phyloP scores from a whole-genome alignment of 495 filamentous ascomycete species.

The Aspergillus hancockii region DNA sequence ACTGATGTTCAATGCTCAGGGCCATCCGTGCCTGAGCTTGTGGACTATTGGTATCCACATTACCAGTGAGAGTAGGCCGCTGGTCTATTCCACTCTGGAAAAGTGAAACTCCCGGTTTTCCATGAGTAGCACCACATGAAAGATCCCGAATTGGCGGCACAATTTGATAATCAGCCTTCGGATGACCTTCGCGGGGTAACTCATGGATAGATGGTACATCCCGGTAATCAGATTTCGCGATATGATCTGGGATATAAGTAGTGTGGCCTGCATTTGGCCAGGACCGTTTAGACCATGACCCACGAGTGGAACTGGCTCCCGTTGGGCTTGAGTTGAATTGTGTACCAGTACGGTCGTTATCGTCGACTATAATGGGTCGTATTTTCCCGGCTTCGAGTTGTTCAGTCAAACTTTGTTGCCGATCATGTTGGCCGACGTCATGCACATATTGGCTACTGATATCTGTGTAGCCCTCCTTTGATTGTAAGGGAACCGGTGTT shows the following conservation, averaged over 20 bases:
- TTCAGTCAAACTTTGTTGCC: constrained; percentile 36
- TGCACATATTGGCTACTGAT: constrained; percentile 45
- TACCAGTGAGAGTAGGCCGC: constrained; percentile 30
- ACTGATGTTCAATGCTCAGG: constrained; percentile 46
- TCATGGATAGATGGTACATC: constrained; percentile 49
- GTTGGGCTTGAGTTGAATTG: constrained; percentile 45
- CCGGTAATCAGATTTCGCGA: constrained; percentile 42
- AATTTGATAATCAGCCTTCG: constrained; percentile 45
- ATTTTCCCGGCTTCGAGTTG: constrained; percentile 42
- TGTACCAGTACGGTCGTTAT: constrained; percentile 38
- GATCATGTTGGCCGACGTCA: constrained; percentile 52
- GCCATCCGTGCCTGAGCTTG: constrained; percentile 50
- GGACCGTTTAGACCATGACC: constrained; percentile 43
- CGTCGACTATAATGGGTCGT: constrained; percentile 46
- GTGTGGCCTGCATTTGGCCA: constrained; percentile 38
- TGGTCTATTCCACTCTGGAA: constrained; percentile 42
- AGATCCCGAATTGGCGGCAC: constrained; percentile 47
- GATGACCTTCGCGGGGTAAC: constrained; percentile 39
- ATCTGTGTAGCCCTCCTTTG: constrained; percentile 72
- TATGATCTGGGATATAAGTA: constrained; percentile 38
- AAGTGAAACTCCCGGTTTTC: constrained; percentile 39
- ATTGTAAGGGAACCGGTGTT: constrained; percentile 76
- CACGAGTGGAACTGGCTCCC: constrained; percentile 31
- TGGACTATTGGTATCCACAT: constrained; percentile 44
- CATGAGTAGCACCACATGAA: constrained; percentile 33